A percentile compares a stretch with the other conserved stretches of the same genome.
Conservation (phyloP, 306 rosid genomes). For the Fagus crenata region DNA sequence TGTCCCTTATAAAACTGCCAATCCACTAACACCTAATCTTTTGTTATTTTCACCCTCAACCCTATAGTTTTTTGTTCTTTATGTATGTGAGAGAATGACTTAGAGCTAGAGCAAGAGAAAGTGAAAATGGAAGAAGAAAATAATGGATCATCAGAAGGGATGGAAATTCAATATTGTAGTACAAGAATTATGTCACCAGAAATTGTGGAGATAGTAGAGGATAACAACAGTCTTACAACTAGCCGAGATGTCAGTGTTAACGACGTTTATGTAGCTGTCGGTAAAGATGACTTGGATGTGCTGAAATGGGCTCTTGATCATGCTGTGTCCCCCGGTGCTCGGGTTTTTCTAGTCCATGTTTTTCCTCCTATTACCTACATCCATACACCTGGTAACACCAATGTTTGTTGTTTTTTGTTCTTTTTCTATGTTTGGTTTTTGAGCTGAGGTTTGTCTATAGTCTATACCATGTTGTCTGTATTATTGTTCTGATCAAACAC, state of each 20-base stretch:
- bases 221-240: conserved; percentile 35
- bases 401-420: neutral
- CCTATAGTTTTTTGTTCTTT: conserved; percentile 19
- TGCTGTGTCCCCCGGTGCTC: conserved; percentile 53
- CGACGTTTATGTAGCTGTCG: conserved; percentile 78
- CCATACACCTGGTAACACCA: conserved; percentile 68
- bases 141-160: conserved; percentile 37
- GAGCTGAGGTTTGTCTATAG: no score
- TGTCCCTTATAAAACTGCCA: conserved; percentile 33
- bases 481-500: no score
- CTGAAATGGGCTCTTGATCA: conserved; percentile 76
- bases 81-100: neutral
- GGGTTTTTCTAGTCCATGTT: conserved; percentile 72
- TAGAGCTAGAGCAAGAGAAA: conserved; percentile 18
- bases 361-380: conserved; percentile 62
- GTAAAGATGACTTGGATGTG: conserved; percentile 64
- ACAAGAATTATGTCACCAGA: conserved; percentile 47
- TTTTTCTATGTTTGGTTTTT: neutral
- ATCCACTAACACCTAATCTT: conserved; percentile 34
- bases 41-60: conserved; percentile 36
- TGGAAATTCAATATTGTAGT: conserved; percentile 26
- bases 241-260: conserved; percentile 32
- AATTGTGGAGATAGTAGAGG: conserved; percentile 62
- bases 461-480: no score
- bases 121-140: conserved; percentile 47